Evolutionary conservation across 2,329 filamentous ascomycete genomes (phyloP).

Genomic region (Diaporthe aspalathi): DNA sequence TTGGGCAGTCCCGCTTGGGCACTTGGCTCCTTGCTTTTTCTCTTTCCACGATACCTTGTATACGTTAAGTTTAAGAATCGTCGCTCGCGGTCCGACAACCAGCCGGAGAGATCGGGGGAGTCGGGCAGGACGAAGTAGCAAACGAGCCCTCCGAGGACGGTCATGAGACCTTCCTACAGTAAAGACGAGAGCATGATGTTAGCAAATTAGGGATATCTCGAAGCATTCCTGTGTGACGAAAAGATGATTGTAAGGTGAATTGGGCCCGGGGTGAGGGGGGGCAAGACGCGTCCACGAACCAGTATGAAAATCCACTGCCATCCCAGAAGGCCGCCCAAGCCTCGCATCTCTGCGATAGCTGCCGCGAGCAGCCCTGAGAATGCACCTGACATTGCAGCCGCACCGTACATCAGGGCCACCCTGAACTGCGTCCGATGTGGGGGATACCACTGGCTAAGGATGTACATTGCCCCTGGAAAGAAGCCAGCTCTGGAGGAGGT

Average conservation of each 20-base stretch:
- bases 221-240: too few relatives aligned
- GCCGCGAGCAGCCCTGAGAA: conserved; percentile 59
- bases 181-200: not conserved
- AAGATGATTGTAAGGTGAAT: not conserved
- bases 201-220: too few relatives aligned
- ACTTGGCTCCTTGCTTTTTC: not conserved
- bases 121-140: conserved; percentile 61
- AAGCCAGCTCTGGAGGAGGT: conserved; percentile 51
- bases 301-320: conserved; percentile 69
- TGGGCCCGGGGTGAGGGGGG: too few relatives aligned
- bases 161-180: conserved; percentile 46
- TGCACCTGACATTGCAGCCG: conserved; percentile 55
- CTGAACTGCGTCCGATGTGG: conserved; percentile 61
- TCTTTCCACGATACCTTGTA: not conserved
- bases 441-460: conserved; percentile 62
- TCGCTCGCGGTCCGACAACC: not conserved
- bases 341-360: conserved; percentile 59
- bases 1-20: not conserved
- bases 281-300: not conserved
- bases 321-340: conserved; percentile 53
- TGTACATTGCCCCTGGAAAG: conserved; percentile 56
- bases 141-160: conserved; percentile 48
- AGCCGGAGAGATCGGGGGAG: conserved; percentile 46
- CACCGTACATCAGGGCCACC: conserved; percentile 57
- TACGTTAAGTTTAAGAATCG: not conserved